Percentiles rank a stretch among this genome's conserved stretches.
Evolutionary conservation across 306 rosid genomes (phyloP).

Genomic region (Cucumis melo): DNA sequence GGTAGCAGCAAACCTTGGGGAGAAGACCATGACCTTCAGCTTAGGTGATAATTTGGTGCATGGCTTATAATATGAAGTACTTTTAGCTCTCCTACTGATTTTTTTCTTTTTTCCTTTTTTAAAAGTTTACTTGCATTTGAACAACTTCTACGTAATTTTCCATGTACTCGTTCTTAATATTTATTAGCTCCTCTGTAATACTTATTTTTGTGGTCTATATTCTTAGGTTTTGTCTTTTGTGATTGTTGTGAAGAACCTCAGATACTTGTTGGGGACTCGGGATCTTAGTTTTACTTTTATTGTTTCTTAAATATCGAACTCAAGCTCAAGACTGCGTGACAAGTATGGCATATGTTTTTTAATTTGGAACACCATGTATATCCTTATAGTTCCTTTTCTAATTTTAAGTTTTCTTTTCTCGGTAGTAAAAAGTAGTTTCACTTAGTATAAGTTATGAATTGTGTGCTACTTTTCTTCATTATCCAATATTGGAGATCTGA

Average conservation of each 20-base stretch:
- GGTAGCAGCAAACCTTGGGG: constrained; percentile 75
- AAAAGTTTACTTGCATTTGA: neutral
- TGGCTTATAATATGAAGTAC: constrained; percentile 13
- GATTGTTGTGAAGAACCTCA: neutral
- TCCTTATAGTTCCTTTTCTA: neutral
- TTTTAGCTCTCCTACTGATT: constrained; percentile 6
- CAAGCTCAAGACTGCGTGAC: neutral
- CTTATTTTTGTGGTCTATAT: neutral
- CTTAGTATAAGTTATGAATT: neutral
- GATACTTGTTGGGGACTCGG: neutral
- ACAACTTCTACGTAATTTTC: neutral
- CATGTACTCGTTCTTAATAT: neutral
- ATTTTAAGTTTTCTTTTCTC: neutral
- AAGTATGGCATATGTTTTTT: neutral
- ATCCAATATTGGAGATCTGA: constrained; percentile 4
- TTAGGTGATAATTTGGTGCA: constrained; percentile 55
- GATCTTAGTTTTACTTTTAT: neutral
- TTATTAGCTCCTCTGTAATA: neutral
- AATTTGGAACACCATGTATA: neutral
- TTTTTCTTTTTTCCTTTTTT: neutral
- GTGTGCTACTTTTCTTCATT: constrained; percentile 1
- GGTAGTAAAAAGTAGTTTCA: neutral
- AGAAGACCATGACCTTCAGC: constrained; percentile 83
- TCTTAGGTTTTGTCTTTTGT: neutral
- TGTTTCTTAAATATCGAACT: neutral